Base-by-base conservation (phyloP, 2,329 filamentous ascomycete species). In the Monilinia polystroma region DNA sequence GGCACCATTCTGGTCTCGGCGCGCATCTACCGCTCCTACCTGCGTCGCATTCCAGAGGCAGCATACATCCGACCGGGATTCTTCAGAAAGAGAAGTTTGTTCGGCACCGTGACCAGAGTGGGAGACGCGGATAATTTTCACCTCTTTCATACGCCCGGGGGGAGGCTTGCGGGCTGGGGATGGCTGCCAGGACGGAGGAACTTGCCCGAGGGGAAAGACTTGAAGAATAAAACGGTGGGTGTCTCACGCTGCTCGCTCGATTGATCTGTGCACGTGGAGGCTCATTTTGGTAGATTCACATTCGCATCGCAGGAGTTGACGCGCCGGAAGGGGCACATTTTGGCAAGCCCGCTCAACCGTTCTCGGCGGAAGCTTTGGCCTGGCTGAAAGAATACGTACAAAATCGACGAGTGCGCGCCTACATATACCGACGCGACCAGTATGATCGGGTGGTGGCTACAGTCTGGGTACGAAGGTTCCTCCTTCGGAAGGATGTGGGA, bases 61-160 rank as follows among this genome's bases (percentile, higher is more conserved):
- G 82, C 85, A 32, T 85, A 93, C 76, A 90, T 99, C 72, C 87
- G 87, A 58, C 90, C 92, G 2, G 81, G 82, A 14, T 90, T 89
- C 75, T 94, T 94, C 76, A 87, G 91, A 56, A 87, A 82, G 68
- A 85, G 91, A 72, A 93, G 87, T 72, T 76, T 99, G 53, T 90
- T 94, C 73, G 95, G 95, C 18, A 85, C 85, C 69, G 95, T 98
- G 53, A 97, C 94, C 16, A 93, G 91, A 72, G 95, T 99, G 32
- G 95, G 96, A 53, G 95, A 99, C 82, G 96, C 93, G 4, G 95
- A 99, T 78, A 94, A 94, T 76, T 97, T 99, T 77, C 90, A 95
- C 72, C 78, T 99, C 58, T 99, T 90, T 77, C 95, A 99, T 78
- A 98, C 93, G 0, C 95, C 95, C 0, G 94, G 94, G n/a, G 95